These are phyloP conservation scores for Sclerotinia borealis DNA, from an alignment of 2,329 filamentous ascomycete genomes.

Conservation along the genomic window DNA sequence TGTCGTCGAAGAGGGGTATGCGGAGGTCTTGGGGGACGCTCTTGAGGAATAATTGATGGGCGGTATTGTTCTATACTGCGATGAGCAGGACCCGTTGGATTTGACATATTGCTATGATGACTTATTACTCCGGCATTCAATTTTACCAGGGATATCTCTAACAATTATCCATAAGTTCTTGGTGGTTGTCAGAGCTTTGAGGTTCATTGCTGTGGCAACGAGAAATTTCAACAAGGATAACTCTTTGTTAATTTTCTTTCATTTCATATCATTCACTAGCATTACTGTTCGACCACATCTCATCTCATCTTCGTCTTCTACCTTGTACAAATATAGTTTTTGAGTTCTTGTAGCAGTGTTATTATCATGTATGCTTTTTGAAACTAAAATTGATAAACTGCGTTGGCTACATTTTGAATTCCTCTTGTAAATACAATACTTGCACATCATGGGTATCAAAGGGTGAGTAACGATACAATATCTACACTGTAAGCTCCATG, in stretches of 20 bases:
- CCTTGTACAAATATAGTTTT: neutral
- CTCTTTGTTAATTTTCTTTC: neutral
- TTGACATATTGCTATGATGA: conserved; percentile 25
- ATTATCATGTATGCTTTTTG: conserved; percentile 8
- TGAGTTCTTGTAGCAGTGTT: conserved; percentile 7
- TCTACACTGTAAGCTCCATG: neutral
- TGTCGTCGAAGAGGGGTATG: conserved; percentile 51
- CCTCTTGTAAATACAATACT: neutral
- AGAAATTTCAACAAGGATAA: conserved; percentile 2
- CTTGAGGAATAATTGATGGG: conserved; percentile 16
- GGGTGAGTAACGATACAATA: conserved; percentile 38
- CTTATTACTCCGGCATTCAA: conserved; percentile 12
- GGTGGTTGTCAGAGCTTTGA: neutral
- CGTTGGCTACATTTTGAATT: neutral
- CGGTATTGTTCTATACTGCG: conserved; percentile 53
- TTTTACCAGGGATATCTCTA: neutral
- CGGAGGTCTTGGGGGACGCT: conserved; percentile 43
- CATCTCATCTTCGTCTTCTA: neutral
- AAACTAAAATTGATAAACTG: neutral
- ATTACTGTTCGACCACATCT: neutral
- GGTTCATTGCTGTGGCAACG: conserved; percentile 3
- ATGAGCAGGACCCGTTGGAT: conserved; percentile 42
- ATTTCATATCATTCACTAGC: neutral
- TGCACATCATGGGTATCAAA: conserved; percentile 58
- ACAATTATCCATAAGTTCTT: conserved; percentile 10